Evolutionary conservation across 2,329 filamentous ascomycete genomes (phyloP).

Genomic region (Pyricularia pennisetigena): DNA sequence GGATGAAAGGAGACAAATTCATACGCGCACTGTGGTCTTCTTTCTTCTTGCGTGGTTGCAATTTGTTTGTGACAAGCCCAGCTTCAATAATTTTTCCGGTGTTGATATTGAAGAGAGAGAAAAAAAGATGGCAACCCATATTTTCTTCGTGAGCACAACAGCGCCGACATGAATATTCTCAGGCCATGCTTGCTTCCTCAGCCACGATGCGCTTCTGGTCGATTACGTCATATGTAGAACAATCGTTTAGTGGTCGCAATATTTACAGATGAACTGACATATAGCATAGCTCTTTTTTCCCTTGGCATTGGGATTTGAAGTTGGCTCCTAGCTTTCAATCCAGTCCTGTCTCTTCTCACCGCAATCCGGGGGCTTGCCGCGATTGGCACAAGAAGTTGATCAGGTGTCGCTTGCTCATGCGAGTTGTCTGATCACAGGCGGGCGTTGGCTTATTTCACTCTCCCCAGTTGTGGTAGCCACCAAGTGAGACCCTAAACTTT

Average conservation of each 20-base stretch:
- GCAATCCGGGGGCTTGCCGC: neutral
- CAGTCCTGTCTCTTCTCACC: neutral
- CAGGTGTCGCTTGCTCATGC: neutral
- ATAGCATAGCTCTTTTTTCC: neutral
- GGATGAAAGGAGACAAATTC: neutral
- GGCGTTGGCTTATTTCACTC: neutral
- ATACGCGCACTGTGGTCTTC: neutral
- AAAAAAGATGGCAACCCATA: neutral
- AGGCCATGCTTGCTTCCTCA: neutral
- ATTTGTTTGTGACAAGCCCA: neutral
- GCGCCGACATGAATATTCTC: neutral
- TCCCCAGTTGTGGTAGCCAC: neutral
- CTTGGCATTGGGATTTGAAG: no score
- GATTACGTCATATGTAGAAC: neutral
- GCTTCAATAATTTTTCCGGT: neutral
- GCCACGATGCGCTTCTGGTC: neutral
- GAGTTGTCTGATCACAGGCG: no score
- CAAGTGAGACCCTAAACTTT: neutral
- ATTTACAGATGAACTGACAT: neutral
- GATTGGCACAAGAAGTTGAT: neutral
- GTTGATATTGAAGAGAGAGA: neutral
- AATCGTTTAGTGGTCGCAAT: neutral
- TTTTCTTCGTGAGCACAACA: neutral
- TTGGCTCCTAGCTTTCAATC: neutral
- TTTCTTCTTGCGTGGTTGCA: neutral